Conservation (phyloP, 495 filamentous ascomycete species). For the Podospora comata region DNA sequence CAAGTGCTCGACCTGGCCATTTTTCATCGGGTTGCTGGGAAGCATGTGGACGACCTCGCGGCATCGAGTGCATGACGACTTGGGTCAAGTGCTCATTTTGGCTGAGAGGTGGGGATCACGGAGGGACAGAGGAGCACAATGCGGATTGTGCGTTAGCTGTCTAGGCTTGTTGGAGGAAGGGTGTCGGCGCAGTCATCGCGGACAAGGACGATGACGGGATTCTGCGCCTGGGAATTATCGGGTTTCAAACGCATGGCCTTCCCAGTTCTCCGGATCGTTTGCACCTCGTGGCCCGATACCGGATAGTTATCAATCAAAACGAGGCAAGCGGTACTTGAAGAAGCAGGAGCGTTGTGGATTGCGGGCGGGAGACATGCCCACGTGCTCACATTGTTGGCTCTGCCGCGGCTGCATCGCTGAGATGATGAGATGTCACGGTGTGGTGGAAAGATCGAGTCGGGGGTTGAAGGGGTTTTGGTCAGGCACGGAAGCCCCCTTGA, state of each 20-base stretch:
- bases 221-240: background rate
- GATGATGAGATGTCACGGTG: background rate
- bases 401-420: background rate
- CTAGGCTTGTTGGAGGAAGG: background rate
- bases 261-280: background rate
- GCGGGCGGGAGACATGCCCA: background rate
- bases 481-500: too few relatives aligned
- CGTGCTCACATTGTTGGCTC: background rate
- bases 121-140: background rate
- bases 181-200: too few relatives aligned
- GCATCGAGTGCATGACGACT: background rate
- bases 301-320: background rate
- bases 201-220: background rate
- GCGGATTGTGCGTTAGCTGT: background rate
- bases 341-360: background rate
- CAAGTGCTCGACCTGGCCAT: too few relatives aligned
- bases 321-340: background rate
- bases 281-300: background rate
- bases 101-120: background rate
- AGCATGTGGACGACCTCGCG: background rate
- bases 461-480: too few relatives aligned
- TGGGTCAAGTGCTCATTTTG: background rate
- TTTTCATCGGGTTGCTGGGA: too few relatives aligned
- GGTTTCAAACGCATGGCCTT: background rate
- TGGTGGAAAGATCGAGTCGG: background rate